These are phyloP conservation scores for Moringa oleifera DNA, from an alignment of 345 rosid genomes.

Conservation along the genomic window DNA sequence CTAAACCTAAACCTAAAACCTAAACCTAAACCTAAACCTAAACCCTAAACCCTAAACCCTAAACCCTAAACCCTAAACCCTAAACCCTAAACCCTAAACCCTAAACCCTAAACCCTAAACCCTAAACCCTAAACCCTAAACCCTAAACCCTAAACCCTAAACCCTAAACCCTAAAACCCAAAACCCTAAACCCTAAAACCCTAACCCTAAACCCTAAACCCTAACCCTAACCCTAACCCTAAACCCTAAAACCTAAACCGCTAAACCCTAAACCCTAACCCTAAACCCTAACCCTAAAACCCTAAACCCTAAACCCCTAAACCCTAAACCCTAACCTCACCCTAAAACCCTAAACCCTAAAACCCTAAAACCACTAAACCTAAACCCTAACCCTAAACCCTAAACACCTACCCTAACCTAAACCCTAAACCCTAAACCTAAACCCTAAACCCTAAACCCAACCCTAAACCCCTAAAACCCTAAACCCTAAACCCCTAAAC, in stretches of 20 bases:
- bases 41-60: conserved; percentile 23
- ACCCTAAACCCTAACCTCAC: no score
- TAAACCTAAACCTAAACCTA: no score
- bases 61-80: conserved; percentile 15
- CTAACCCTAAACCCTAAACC: conserved; percentile 26
- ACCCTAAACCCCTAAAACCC: no score
- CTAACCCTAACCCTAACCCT: no score
- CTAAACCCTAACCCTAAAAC: conserved; percentile 11
- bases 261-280: conserved; percentile 13
- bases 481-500: no score
- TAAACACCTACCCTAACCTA: no score
- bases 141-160: conserved; percentile 20
- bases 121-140: conserved; percentile 16
- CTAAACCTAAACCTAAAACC: no score
- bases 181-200: conserved; percentile 28
- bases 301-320: conserved; percentile 14
- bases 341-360: no score
- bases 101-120: conserved; percentile 14
- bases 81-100: conserved; percentile 9
- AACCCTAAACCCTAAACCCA: conserved; percentile 1
- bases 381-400: neutral
- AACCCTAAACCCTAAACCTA: neutral
- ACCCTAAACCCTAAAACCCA: conserved; percentile 17
- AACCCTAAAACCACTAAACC: conserved; percentile 5
- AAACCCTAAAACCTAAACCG: no score